Conservation (phyloP, 2,329 filamentous ascomycete genomes). For the Hirsutella rhossiliensis region DNA sequence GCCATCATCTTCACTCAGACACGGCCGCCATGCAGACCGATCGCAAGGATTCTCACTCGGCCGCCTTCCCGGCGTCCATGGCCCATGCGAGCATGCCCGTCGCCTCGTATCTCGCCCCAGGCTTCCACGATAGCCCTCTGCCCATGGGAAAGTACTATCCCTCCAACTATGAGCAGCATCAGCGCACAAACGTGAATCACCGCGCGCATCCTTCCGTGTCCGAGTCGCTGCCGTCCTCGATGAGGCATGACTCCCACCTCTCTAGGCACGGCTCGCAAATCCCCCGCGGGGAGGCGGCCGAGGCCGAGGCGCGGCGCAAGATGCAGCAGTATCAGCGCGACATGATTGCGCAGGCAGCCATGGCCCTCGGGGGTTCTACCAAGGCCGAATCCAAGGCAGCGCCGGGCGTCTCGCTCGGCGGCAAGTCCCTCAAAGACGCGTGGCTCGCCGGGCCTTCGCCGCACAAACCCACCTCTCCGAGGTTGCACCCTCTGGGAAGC, state of each 20-base stretch:
- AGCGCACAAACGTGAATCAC: slow-evolving; percentile 13
- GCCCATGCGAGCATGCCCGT: slow-evolving; percentile 28
- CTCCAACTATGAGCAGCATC: slow-evolving; percentile 40
- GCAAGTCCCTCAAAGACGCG: slow-evolving; percentile 22
- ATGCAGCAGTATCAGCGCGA: slow-evolving; percentile 48
- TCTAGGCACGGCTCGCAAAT: slow-evolving; percentile 6
- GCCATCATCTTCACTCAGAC: slow-evolving; percentile 20
- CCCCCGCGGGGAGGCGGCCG: slow-evolving; percentile 7
- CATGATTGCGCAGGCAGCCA: slow-evolving; percentile 45
- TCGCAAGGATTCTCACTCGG: slow-evolving; percentile 8
- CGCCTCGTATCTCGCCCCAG: slow-evolving; percentile 38
- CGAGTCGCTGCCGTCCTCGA: slow-evolving; percentile 15
- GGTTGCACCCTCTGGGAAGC: slow-evolving; percentile 40
- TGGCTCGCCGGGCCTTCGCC: slow-evolving; percentile 24
- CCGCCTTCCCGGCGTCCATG: slow-evolving; percentile 8
- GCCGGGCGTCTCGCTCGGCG: slow-evolving; percentile 20
- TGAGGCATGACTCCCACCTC: slow-evolving; percentile 24
- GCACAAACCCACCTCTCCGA: slow-evolving; percentile 36
- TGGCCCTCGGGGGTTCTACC: slow-evolving; percentile 23
- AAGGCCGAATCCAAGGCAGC: slow-evolving; percentile 12
- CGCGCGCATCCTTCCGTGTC: slow-evolving; percentile 10
- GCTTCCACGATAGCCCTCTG: slow-evolving; percentile 32
- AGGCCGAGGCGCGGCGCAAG: slow-evolving; percentile 35
- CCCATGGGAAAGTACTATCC: slow-evolving; percentile 54
- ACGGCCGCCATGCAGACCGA: slow-evolving; percentile 14